Percentiles rank a stretch among this genome's conserved stretches.
These are phyloP conservation scores for Phlegmacium glaucopus DNA, from an alignment of 768 basidiomycete species.

Conservation along the genomic window DNA sequence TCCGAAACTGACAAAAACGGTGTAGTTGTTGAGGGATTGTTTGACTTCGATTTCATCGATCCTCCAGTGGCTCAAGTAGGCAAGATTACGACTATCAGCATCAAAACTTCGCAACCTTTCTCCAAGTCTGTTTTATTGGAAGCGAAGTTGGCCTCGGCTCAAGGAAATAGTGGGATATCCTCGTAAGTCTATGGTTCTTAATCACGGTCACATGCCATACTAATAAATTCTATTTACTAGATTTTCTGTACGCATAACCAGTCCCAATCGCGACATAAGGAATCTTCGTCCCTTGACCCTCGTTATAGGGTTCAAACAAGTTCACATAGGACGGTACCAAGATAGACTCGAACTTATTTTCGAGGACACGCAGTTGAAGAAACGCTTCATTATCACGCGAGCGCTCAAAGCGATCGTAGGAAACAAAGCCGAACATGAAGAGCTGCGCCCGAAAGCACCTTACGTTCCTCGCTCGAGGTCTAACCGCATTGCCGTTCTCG, in stretches of 20 bases:
- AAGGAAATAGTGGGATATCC: constrained; percentile 20
- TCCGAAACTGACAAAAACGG: constrained; percentile 56
- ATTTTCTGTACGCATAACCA: constrained; percentile 10
- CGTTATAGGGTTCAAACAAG: constrained; percentile 29
- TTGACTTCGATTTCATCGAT: constrained; percentile 55
- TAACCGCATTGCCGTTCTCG: constrained; percentile 23
- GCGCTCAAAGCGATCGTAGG: constrained; percentile 43
- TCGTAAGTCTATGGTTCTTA: constrained; percentile 19
- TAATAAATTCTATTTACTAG: not conserved
- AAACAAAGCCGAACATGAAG: constrained; percentile 40
- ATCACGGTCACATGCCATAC: not conserved
- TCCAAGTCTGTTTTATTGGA: constrained; percentile 26
- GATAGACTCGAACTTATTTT: constrained; percentile 54
- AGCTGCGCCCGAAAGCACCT: constrained; percentile 40
- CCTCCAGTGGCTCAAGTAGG: constrained; percentile 25
- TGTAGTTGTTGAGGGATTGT: constrained; percentile 36
- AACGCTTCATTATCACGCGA: constrained; percentile 48
- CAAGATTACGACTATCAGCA: constrained; percentile 9
- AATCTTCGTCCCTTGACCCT: constrained; percentile 24
- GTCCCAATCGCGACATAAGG: constrained; percentile 17
- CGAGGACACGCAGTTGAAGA: constrained; percentile 38
- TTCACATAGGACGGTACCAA: constrained; percentile 43
- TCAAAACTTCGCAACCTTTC: constrained; percentile 28
- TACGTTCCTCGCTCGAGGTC: constrained; percentile 40
- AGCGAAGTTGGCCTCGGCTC: constrained; percentile 26